Percentiles rank a stretch among this genome's conserved stretches.
These are phyloP conservation scores for Penicillium manginii DNA, from an alignment of 495 filamentous ascomycete genomes.

Conservation along the genomic window DNA sequence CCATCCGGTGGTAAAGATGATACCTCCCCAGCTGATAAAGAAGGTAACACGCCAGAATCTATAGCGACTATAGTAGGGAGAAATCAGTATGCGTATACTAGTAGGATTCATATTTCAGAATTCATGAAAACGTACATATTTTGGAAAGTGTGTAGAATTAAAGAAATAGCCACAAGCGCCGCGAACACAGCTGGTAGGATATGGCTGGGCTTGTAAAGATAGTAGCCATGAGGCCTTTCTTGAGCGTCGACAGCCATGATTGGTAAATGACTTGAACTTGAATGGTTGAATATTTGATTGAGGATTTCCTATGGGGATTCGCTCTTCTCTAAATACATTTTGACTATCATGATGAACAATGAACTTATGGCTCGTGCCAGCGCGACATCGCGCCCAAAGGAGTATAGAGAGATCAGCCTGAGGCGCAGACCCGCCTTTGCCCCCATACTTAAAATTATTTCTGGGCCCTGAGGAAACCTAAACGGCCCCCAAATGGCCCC, in stretches of 20 bases:
- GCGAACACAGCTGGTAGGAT: constrained; percentile 44
- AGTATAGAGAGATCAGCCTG: constrained; percentile 3
- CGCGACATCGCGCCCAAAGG: constrained; percentile 6
- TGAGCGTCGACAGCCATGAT: neutral
- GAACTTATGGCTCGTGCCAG: neutral
- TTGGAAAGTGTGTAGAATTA: constrained; percentile 41
- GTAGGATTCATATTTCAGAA: too few relatives aligned
- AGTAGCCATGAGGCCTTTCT: constrained; percentile 20
- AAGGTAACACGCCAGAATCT: constrained; percentile 49
- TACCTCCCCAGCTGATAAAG: constrained; percentile 45
- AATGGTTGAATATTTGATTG: neutral
- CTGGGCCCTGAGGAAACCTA: neutral
- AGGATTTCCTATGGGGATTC: neutral
- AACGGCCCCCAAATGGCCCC: constrained; percentile 2
- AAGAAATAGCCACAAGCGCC: constrained; percentile 36
- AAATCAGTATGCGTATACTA: constrained; percentile 5
- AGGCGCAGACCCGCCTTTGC: constrained; percentile 4
- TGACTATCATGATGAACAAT: neutral
- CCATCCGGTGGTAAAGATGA: constrained; percentile 49
- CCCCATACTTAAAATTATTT: neutral
- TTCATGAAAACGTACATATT: constrained; percentile 39
- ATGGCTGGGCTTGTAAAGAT: constrained; percentile 44
- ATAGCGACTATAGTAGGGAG: constrained; percentile 30
- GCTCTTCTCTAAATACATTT: neutral
- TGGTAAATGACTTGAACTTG: neutral